Percentiles rank a stretch among this genome's conserved stretches.
Conservation (phyloP, 2,329 filamentous ascomycete genomes). For the Sodiomyces alkalinus region DNA sequence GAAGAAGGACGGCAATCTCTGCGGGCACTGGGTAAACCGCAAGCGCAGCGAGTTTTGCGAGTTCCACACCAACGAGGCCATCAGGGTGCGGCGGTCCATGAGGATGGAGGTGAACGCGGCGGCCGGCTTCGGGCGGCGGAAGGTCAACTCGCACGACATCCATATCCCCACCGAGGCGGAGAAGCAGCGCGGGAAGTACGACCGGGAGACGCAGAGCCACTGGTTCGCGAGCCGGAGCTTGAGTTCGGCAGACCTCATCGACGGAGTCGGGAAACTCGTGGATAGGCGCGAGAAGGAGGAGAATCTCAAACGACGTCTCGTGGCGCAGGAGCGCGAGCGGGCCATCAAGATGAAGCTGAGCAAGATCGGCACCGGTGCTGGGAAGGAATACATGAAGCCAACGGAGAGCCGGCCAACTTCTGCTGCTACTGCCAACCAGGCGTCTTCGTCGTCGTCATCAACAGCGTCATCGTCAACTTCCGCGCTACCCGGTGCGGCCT, state of each 20-base stretch:
- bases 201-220: conserved; percentile 40
- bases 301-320: conserved; percentile 46
- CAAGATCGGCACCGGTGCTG: conserved; percentile 47
- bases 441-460: conserved; percentile 5
- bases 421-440: not conserved
- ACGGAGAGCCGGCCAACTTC: conserved; percentile 7
- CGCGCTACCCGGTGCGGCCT: conserved; percentile 4
- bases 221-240: conserved; percentile 36
- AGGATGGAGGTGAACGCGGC: conserved; percentile 71
- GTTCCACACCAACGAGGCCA: conserved; percentile 72
- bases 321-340: conserved; percentile 54
- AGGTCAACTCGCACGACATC: conserved; percentile 8
- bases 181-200: conserved; percentile 30
- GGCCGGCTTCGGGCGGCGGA: conserved; percentile 19
- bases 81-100: conserved; percentile 49
- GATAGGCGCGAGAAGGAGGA: conserved; percentile 50
- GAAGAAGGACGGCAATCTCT: conserved; percentile 71
- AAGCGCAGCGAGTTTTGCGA: conserved; percentile 85
- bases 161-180: conserved; percentile 12
- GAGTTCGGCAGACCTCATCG: conserved; percentile 47
- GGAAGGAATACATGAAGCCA: conserved; percentile 53
- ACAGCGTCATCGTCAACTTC: no score
- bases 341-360: conserved; percentile 56
- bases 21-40: conserved; percentile 73
- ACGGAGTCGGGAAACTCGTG: conserved; percentile 45